Conservation (phyloP, 2,329 filamentous ascomycete species). For the Fusarium succisae region DNA sequence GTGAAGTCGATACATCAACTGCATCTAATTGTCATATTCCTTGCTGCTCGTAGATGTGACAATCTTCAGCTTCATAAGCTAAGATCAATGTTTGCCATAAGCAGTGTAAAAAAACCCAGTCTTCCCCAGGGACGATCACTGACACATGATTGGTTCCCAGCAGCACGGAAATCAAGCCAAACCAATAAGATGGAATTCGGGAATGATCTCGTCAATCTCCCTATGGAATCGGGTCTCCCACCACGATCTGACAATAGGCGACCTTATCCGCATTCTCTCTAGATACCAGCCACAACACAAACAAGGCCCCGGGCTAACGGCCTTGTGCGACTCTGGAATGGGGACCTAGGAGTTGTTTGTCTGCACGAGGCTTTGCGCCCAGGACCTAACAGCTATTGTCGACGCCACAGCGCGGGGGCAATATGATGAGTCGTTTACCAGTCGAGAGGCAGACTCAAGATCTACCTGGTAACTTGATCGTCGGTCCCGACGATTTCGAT, state of each 20-base stretch:
- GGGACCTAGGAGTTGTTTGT: not conserved
- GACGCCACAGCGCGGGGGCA: not conserved
- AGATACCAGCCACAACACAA: not conserved
- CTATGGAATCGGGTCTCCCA: not conserved
- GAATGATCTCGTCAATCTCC: too few relatives aligned
- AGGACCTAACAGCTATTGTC: not conserved
- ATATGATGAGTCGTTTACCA: not conserved
- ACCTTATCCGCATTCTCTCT: not conserved
- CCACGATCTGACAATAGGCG: not conserved
- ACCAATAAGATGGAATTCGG: not conserved
- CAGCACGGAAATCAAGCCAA: not conserved
- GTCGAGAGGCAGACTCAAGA: not conserved
- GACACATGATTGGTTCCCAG: not conserved
- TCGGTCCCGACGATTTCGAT: not conserved
- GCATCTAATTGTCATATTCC: not conserved
- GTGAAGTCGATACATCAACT: not conserved
- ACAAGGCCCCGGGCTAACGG: not conserved
- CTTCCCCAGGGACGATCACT: not conserved
- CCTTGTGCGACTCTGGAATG: not conserved
- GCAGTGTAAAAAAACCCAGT: not conserved
- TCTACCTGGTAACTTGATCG: accelerated
- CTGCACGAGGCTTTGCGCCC: not conserved
- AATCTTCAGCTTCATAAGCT: not conserved
- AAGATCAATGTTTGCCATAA: not conserved
- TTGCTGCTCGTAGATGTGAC: not conserved